Conservation (phyloP, 805 yeast species). For the Candida takata region DNA sequence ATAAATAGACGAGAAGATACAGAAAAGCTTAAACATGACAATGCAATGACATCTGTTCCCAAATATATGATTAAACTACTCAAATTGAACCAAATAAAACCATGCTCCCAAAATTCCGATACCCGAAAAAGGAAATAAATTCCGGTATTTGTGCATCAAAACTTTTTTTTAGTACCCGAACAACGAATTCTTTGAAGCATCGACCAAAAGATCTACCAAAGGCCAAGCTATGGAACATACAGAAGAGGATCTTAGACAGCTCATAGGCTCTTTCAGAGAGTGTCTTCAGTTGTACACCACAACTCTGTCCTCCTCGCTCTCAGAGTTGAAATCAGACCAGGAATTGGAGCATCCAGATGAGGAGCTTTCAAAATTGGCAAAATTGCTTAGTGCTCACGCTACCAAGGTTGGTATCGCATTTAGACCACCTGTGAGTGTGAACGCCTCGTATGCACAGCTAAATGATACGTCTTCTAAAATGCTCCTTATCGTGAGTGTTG, state of each 20-base stretch:
- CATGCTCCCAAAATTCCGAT: too few species aligned
- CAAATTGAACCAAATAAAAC: too few species aligned
- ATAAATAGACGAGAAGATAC: too few species aligned
- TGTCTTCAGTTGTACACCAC: slow-evolving; percentile 14
- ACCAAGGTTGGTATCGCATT: slow-evolving; percentile 72
- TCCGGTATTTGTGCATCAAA: too few species aligned
- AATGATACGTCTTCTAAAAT: slow-evolving; percentile 38
- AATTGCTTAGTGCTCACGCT: slow-evolving; percentile 62
- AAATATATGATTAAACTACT: too few species aligned
- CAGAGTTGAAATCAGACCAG: slow-evolving; percentile 12
- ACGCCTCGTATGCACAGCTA: slow-evolving; percentile 44
- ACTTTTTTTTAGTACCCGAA: too few species aligned
- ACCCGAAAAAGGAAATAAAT: too few species aligned
- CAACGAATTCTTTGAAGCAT: too few species aligned
- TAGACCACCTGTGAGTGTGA: slow-evolving; percentile 46
- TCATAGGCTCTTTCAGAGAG: slow-evolving; percentile 15
- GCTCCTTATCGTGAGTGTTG: slow-evolving; percentile 39
- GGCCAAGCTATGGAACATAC: slow-evolving; percentile 4
- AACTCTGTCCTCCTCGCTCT: slow-evolving; percentile 3
- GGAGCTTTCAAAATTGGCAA: slow-evolving; percentile 54
- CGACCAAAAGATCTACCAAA: too few species aligned
- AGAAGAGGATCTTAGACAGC: slow-evolving; percentile 15
- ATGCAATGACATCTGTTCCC: too few species aligned
- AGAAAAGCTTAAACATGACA: too few species aligned
- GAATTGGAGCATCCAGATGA: slow-evolving; percentile 36